These are phyloP conservation scores for Trametes cinnabarina DNA, from an alignment of 768 basidiomycete genomes.

Conservation along the genomic window DNA sequence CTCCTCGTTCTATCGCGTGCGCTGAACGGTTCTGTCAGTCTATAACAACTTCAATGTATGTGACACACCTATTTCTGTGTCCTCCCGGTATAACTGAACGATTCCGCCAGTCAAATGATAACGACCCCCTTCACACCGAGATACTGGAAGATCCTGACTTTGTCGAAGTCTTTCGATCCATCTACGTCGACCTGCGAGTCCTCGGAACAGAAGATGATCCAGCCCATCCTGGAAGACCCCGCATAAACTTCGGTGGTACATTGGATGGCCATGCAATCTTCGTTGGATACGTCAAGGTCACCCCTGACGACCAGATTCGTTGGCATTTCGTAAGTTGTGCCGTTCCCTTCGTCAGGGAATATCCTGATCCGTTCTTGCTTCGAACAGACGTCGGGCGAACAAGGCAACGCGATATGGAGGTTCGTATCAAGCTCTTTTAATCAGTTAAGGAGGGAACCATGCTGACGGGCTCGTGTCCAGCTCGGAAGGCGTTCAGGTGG, in stretches of 20 bases:
- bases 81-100: neutral
- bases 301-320: slow-evolving; percentile 53
- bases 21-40: slow-evolving; percentile 29
- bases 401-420: slow-evolving; percentile 56
- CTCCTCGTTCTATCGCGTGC: neutral
- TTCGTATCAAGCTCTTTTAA: slow-evolving; percentile 26
- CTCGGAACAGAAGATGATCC: slow-evolving; percentile 43
- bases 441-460: too few relatives aligned
- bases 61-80: neutral
- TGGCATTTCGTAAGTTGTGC: slow-evolving; percentile 59
- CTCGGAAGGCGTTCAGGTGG: slow-evolving; percentile 61
- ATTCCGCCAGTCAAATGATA: slow-evolving; percentile 27
- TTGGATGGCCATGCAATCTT: slow-evolving; percentile 48
- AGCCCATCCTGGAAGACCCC: slow-evolving; percentile 48
- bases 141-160: slow-evolving; percentile 53
- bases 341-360: neutral
- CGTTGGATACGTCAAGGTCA: slow-evolving; percentile 53
- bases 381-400: slow-evolving; percentile 41
- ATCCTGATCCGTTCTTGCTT: slow-evolving; percentile 9
- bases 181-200: slow-evolving; percentile 48
- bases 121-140: slow-evolving; percentile 38
- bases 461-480: slow-evolving; percentile 31
- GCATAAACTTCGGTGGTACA: slow-evolving; percentile 49
- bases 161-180: slow-evolving; percentile 49
- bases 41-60: slow-evolving; percentile 45